Base-by-base conservation (phyloP, 2,329 filamentous ascomycete genomes). In the Sordariomycetes sp. region DNA sequence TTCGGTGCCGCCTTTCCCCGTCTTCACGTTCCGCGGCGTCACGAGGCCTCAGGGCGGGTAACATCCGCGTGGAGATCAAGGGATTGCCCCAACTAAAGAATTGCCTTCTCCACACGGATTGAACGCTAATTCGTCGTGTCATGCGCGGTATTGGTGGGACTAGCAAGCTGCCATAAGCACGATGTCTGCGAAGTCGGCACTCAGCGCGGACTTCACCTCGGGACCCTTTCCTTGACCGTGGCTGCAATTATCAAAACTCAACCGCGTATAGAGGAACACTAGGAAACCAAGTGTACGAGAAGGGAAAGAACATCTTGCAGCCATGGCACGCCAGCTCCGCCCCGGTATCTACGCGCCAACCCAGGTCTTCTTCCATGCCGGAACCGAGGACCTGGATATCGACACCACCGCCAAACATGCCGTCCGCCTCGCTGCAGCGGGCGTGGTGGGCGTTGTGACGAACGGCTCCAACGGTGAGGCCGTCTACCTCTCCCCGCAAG, bases 391-490 rank as follows among this genome's bases (percentile, higher is more conserved):
- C 22, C 75, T 88, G 59, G 85, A 88, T 64, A 74, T 83, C 57
- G 70, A 79, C 14, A 75, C 77, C 25, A 82, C 86, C 69, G 55
- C 28, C 24, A 54, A 76, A 61, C 85, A 88, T 66, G 80, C 82
- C 40, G 77, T 86, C 37, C 81, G 83, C 54, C 78, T 87, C 55
- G 83, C 82, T 25, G 74, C 83, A 69, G 82, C 83, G 48, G 85
- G 85, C 6, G 78, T 87, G n/a, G 81, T 81, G 40, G 84, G 85
- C n/a, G 77, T 88, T 50, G 81, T 87, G 34, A 82, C 81, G 60
- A 85, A 86, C 79, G 85, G 85, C 60, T 87, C 83, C 48, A 87
- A 87, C 68, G 84, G 85, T 55, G 85, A 88, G 73, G 83, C 85
- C 18, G 84, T 87, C 37, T 83, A 87, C 57, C 57, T 63, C 18